phyloP scores from a whole-genome alignment of 1,284 basidiomycete species.

The Ganoderma boninense region DNA sequence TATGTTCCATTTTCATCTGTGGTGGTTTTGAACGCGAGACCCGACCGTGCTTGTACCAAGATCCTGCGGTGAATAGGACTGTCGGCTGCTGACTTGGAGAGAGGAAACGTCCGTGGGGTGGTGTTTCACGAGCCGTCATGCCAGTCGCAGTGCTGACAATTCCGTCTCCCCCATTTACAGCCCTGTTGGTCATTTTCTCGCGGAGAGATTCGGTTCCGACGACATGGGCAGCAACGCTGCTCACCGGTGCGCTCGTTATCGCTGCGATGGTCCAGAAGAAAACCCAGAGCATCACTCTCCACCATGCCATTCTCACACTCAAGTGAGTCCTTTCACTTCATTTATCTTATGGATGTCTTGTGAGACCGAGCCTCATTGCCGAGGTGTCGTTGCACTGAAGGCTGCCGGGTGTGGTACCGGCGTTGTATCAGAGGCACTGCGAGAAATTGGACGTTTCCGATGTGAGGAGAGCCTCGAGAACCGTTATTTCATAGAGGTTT shows the following conservation, averaged over 20 bases:
- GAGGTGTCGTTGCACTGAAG: not conserved
- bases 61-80: not conserved
- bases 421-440: too few relatives aligned
- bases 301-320: constrained; percentile 40
- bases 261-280: constrained; percentile 41
- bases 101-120: not conserved
- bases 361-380: not conserved
- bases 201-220: constrained; percentile 40
- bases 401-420: not conserved
- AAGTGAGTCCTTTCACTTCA: constrained; percentile 33
- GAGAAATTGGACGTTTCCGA: too few relatives aligned
- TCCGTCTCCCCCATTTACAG: constrained; percentile 19
- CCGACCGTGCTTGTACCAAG: not conserved
- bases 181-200: constrained; percentile 40
- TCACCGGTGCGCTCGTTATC: constrained; percentile 40
- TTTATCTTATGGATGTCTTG: not conserved
- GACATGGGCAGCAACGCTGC: constrained; percentile 41
- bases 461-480: too few relatives aligned
- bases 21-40: constrained; percentile 12
- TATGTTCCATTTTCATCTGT: not conserved
- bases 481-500: too few relatives aligned
- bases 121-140: not conserved
- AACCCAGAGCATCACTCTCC: constrained; percentile 34
- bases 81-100: not conserved
- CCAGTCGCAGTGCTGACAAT: constrained; percentile 11